These are phyloP conservation scores for Naganishia onofrii DNA, from an alignment of 768 basidiomycete species.

Conservation along the genomic window DNA sequence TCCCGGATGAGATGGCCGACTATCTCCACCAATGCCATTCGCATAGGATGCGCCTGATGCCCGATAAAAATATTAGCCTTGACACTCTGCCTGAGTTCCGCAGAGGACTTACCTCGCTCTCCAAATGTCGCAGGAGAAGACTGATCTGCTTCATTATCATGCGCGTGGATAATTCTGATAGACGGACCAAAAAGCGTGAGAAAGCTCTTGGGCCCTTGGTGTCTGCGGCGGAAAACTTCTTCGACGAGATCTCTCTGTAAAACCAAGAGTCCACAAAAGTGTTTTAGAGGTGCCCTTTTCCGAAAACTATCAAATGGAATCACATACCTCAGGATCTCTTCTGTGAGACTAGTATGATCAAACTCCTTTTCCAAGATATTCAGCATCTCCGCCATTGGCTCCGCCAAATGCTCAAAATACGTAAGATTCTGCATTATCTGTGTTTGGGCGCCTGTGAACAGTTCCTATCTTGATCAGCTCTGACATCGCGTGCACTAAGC, in stretches of 20 bases:
- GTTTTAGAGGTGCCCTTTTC: not conserved
- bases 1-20: conserved; percentile 81
- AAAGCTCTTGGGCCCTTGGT: conserved; percentile 82
- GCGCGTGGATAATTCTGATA: conserved; percentile 75
- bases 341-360: conserved; percentile 82
- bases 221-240: conserved; percentile 74
- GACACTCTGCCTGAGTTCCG: not conserved
- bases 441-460: conserved; percentile 64
- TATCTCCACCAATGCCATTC: conserved; percentile 87
- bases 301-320: conserved; percentile 17
- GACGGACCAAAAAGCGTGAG: conserved; percentile 74
- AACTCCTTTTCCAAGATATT: conserved; percentile 75
- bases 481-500: not conserved
- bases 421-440: conserved; percentile 86
- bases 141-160: conserved; percentile 84
- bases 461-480: not conserved
- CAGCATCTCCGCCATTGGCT: conserved; percentile 89
- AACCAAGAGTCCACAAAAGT: not conserved
- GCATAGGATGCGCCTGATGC: conserved; percentile 85
- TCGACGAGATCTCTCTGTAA: conserved; percentile 72
- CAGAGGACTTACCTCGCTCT: conserved; percentile 69
- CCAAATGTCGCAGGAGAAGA: conserved; percentile 76
- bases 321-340: conserved; percentile 70
- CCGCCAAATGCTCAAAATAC: conserved; percentile 89
- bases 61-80: not conserved